Percentiles rank a stretch among this genome's conserved stretches.
Conservation (phyloP, 75 land plant genomes). For the Azolla pinnata region DNA sequence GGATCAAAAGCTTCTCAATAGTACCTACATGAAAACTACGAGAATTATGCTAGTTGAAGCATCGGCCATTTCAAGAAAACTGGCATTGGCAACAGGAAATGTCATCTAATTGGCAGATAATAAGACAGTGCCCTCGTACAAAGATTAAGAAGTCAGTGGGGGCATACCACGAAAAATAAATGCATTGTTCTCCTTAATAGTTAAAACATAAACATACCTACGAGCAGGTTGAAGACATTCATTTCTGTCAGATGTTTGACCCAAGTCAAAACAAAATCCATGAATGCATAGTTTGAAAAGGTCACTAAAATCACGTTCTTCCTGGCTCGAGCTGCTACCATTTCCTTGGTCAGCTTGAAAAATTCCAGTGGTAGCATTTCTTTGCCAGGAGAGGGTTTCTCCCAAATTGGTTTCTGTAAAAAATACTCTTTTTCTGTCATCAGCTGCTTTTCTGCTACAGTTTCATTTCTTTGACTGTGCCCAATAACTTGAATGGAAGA, state of each 20-base stretch:
- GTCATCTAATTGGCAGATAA: too few species aligned
- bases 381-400: slow-evolving; percentile 39
- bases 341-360: slow-evolving; percentile 53
- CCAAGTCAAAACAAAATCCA: slow-evolving; percentile 95
- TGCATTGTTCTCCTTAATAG: too few species aligned
- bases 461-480: not conserved
- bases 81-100: too few species aligned
- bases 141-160: too few species aligned
- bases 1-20: too few species aligned
- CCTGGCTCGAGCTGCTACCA: slow-evolving; percentile 60
- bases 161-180: too few species aligned
- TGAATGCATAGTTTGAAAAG: slow-evolving; percentile 91
- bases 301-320: slow-evolving; percentile 82
- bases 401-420: slow-evolving; percentile 54
- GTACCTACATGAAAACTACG: too few species aligned
- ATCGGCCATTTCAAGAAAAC: too few species aligned
- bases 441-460: not conserved
- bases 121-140: too few species aligned
- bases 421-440: not conserved
- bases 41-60: too few species aligned
- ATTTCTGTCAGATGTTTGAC: slow-evolving; percentile 81
- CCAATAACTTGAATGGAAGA: not conserved
- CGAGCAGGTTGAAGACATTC: slow-evolving; percentile 65
- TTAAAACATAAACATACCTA: too few species aligned
- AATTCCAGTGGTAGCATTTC: slow-evolving; percentile 56